A percentile compares a stretch with the other conserved stretches of the same genome.
Evolutionary conservation across 768 basidiomycete genomes (phyloP).

Genomic region (Udeniomyces megalosporus): DNA sequence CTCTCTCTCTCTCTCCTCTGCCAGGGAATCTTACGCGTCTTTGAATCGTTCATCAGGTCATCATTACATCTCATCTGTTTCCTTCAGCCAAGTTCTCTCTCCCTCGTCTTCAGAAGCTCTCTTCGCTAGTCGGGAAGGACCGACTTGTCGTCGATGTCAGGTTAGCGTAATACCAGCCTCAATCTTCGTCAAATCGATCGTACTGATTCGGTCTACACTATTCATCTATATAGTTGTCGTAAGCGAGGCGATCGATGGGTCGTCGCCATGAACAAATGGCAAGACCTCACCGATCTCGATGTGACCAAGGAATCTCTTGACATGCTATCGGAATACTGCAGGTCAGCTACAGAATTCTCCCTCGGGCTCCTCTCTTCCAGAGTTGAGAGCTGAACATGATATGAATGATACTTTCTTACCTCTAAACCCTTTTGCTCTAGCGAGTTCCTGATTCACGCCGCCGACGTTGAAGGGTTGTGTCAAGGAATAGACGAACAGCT

Average conservation of each 20-base stretch:
- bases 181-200: too few relatives aligned
- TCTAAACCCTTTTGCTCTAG: slow-evolving; percentile 37
- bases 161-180: too few relatives aligned
- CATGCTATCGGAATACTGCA: slow-evolving; percentile 63
- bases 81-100: slow-evolving; percentile 64
- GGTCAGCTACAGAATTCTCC: slow-evolving; percentile 33
- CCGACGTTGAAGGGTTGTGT: slow-evolving; percentile 96
- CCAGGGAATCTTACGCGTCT: slow-evolving; percentile 15
- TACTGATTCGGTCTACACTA: too few relatives aligned
- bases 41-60: too few relatives aligned
- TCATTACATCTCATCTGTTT: slow-evolving; percentile 94
- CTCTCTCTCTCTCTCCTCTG: background rate
- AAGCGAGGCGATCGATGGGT: slow-evolving; percentile 61
- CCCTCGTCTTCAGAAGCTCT: slow-evolving; percentile 49
- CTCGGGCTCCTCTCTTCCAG: background rate
- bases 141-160: slow-evolving; percentile 85
- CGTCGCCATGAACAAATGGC: slow-evolving; percentile 99
- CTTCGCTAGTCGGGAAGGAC: slow-evolving; percentile 57
- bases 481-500: slow-evolving; percentile 86
- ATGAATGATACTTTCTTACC: slow-evolving; percentile 2
- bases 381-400: too few relatives aligned
- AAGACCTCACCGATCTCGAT: slow-evolving; percentile 84
- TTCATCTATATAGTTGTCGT: slow-evolving; percentile 74
- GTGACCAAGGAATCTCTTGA: slow-evolving; percentile 68
- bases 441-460: slow-evolving; percentile 89